Conservation (phyloP, 108 stramenopile genomes). For the Nannochloropsis gaditana region DNA sequence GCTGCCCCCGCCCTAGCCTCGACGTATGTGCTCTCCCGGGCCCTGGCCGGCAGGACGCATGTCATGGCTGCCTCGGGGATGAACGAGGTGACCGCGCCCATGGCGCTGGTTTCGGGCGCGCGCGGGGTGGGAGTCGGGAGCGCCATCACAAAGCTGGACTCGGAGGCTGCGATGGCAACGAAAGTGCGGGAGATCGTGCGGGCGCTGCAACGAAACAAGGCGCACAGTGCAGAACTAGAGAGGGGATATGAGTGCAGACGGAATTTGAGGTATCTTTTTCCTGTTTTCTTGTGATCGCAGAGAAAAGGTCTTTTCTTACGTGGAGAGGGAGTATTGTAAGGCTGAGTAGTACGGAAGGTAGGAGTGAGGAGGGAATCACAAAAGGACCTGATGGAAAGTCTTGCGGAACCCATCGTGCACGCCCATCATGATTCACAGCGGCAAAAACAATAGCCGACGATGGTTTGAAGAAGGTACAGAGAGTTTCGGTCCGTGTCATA, state of each 20-base stretch:
- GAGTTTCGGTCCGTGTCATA: no score
- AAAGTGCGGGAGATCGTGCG: slow-evolving; percentile 19
- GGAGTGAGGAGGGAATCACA: no score
- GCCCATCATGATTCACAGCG: no score
- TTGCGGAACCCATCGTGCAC: no score
- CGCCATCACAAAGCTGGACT: slow-evolving; percentile 21
- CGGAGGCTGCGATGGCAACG: not conserved
- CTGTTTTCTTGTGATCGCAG: no score
- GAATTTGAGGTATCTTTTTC: not conserved
- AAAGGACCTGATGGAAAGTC: no score
- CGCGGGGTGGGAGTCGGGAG: slow-evolving; percentile 53
- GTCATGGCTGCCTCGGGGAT: slow-evolving; percentile 57
- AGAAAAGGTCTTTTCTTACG: no score
- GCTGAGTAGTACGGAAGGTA: no score
- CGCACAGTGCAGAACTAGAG: not conserved
- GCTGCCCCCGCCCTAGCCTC: slow-evolving; percentile 54
- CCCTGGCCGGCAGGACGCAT: slow-evolving; percentile 42
- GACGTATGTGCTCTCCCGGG: slow-evolving; percentile 50
- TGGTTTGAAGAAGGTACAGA: no score
- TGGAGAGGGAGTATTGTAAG: no score
- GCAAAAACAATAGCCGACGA: no score
- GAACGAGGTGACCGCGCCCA: slow-evolving; percentile 52
- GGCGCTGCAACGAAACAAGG: slow-evolving; percentile 22
- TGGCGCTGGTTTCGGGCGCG: slow-evolving; percentile 55
- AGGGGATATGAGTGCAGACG: not conserved